Percentiles rank a stretch among this genome's conserved stretches.
Evolutionary conservation across 805 yeast genomes (phyloP).

Genomic region (Myxozyma geophila): DNA sequence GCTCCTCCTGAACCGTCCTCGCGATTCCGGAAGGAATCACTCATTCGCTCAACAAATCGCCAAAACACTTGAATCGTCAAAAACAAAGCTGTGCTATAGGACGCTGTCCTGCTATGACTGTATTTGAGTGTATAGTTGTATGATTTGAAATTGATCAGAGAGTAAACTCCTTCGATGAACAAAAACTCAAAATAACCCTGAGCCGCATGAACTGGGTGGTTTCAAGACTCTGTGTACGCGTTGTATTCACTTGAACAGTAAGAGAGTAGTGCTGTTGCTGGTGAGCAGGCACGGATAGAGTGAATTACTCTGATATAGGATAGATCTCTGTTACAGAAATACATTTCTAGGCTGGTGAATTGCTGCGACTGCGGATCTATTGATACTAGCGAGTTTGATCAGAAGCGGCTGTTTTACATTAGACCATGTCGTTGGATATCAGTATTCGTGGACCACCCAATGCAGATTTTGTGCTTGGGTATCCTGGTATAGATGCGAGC

Average conservation of each 20-base stretch:
- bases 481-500: conserved; percentile 51
- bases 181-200: neutral
- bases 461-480: conserved; percentile 50
- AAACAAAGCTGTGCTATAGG: neutral
- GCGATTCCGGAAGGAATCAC: conserved; percentile 18
- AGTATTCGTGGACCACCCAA: conserved; percentile 47
- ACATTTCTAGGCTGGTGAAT: too few relatives aligned
- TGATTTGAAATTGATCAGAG: too few relatives aligned
- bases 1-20: neutral
- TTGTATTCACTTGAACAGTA: too few relatives aligned
- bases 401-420: neutral
- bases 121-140: neutral
- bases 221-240: neutral
- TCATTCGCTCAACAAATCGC: conserved; percentile 7
- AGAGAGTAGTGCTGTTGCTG: neutral
- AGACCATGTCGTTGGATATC: conserved; percentile 26
- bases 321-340: too few relatives aligned
- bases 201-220: neutral
- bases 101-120: neutral
- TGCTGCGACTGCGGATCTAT: neutral
- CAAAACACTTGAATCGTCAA: neutral
- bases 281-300: neutral
- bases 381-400: too few relatives aligned
- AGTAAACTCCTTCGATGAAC: too few relatives aligned
- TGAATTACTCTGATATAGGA: too few relatives aligned